Percentiles rank a stretch among this genome's conserved stretches.
Evolutionary conservation across 306 rosid species (phyloP).

Genomic region (Hippophae rhamnoides): DNA sequence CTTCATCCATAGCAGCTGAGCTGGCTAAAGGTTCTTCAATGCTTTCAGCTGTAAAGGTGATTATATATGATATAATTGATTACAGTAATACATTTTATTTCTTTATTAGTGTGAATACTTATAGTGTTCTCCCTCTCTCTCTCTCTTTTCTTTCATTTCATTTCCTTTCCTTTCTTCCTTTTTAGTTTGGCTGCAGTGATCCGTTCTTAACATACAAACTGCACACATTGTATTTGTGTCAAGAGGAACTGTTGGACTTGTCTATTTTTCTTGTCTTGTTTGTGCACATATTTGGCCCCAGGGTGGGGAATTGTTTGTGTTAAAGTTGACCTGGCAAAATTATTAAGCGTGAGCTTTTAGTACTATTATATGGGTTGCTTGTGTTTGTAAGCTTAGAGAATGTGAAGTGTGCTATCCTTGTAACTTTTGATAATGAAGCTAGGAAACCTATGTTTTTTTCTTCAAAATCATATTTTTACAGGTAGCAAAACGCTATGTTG

Average conservation of each 20-base stretch:
- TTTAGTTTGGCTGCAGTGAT: too few species aligned
- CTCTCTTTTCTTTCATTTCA: too few species aligned
- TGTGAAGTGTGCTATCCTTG: not conserved
- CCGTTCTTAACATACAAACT: not conserved
- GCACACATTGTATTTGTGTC: constrained; percentile 5
- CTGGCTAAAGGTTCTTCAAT: constrained; percentile 81
- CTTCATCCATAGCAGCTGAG: constrained; percentile 94
- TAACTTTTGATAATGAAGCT: constrained; percentile 7
- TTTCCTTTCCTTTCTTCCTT: too few species aligned
- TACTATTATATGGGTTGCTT: not conserved
- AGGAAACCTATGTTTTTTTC: not conserved
- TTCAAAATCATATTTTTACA: constrained; percentile 30
- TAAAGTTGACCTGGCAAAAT: too few species aligned
- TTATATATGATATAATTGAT: not conserved
- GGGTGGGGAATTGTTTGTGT: too few species aligned
- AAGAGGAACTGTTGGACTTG: not conserved
- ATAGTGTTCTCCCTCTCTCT: not conserved
- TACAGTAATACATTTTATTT: not conserved
- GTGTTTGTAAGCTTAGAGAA: not conserved
- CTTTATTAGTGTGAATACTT: not conserved
- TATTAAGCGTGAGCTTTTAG: not conserved
- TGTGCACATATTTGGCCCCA: too few species aligned
- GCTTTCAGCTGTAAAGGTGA: constrained; percentile 70
- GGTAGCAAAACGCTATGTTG: constrained; percentile 61
- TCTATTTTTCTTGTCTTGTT: too few species aligned